Conservation (phyloP, 495 filamentous ascomycete genomes). For the Penicillium waksmanii region DNA sequence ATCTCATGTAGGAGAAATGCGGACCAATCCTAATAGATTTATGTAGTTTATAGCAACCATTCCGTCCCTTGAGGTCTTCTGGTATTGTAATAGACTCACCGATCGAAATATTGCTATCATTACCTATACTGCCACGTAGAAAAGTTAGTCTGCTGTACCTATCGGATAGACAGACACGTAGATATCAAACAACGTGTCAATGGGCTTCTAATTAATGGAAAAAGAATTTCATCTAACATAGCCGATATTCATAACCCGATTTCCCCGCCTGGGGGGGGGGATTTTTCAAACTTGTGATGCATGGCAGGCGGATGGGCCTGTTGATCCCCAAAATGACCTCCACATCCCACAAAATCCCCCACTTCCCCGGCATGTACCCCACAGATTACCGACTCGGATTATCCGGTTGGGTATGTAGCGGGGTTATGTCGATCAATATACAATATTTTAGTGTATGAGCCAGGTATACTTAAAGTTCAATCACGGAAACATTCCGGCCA, state of each 20-base stretch:
- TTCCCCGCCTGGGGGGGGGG: too few relatives aligned
- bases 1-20: neutral
- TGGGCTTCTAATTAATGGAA: too few relatives aligned
- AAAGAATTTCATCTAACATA: neutral
- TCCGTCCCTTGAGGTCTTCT: too few relatives aligned
- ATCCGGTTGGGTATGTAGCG: neutral
- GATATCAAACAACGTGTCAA: too few relatives aligned
- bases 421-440: neutral
- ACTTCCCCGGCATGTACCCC: conserved; percentile 1
- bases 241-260: conserved; percentile 1
- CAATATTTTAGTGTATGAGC: too few relatives aligned
- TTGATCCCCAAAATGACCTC: neutral
- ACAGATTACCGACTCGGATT: neutral
- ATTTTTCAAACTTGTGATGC: neutral
- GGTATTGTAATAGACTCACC: too few relatives aligned
- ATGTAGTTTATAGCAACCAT: too few relatives aligned
- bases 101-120: too few relatives aligned
- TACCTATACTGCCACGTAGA: too few relatives aligned
- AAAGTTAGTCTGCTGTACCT: too few relatives aligned
- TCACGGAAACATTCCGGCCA: neutral
- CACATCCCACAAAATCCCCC: neutral
- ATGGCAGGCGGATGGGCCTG: neutral
- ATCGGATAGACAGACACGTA: too few relatives aligned
- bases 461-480: neutral
- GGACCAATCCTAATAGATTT: too few relatives aligned